These are phyloP conservation scores for Sarocladiaceae sp. DNA, from an alignment of 2,329 filamentous ascomycete species.

Conservation along the genomic window DNA sequence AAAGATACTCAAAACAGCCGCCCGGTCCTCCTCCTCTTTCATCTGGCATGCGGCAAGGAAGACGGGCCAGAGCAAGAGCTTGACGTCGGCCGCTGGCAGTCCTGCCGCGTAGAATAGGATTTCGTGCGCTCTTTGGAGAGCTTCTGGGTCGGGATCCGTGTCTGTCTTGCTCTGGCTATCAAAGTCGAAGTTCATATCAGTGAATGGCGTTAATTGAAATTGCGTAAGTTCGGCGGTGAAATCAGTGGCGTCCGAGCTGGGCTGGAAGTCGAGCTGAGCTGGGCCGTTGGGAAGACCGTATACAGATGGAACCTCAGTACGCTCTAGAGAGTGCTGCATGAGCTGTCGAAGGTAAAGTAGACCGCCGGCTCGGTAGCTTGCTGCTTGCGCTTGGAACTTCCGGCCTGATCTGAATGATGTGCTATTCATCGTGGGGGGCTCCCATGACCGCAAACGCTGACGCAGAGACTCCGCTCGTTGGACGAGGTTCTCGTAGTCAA, in stretches of 20 bases:
- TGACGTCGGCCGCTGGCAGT: background rate
- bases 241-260: background rate
- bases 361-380: background rate
- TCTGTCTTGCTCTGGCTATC: background rate
- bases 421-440: background rate
- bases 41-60: background rate
- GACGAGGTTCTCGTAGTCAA: background rate
- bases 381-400: background rate
- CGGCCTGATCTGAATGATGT: background rate
- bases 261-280: background rate
- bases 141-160: background rate
- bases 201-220: no score
- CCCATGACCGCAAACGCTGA: background rate
- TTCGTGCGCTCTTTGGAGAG: background rate
- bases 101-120: background rate
- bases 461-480: background rate
- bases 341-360: background rate
- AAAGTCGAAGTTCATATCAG: no score
- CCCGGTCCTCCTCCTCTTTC: background rate
- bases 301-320: background rate
- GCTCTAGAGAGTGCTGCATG: background rate
- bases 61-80: background rate
- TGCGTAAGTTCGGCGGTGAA: no score
- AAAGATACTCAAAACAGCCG: background rate
- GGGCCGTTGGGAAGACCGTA: background rate